Evolutionary conservation across 2,329 filamentous ascomycete genomes (phyloP).

Genomic region (Ceratocystis harringtonii): DNA sequence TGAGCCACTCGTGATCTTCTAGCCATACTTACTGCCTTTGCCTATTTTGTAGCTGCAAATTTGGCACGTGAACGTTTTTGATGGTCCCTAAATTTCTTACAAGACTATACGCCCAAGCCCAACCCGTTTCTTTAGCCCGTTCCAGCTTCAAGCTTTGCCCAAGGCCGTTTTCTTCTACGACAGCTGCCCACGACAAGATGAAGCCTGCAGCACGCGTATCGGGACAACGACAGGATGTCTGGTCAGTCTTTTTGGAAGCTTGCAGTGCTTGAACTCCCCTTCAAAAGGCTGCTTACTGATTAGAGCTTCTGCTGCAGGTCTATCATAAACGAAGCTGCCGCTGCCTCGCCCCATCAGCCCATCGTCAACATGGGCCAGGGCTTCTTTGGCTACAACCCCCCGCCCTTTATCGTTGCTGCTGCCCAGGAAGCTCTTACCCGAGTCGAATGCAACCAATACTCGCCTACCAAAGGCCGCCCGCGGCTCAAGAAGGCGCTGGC

Average conservation of each 20-base stretch:
- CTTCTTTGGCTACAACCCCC: constrained; percentile 90
- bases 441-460: constrained; percentile 98
- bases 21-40: neutral
- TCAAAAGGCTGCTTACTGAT: neutral
- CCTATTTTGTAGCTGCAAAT: neutral
- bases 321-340: constrained; percentile 51
- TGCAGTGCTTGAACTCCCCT: neutral
- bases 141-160: neutral
- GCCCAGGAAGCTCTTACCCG: constrained; percentile 78
- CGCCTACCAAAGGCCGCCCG: constrained; percentile 83
- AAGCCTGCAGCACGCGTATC: constrained; percentile 37
- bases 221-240: constrained; percentile 37
- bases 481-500: constrained; percentile 85
- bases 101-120: neutral
- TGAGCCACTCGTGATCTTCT: neutral
- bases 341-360: constrained; percentile 46
- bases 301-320: constrained; percentile 31
- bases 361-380: constrained; percentile 52
- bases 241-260: constrained; percentile 25
- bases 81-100: neutral
- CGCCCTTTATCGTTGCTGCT: constrained; percentile 75
- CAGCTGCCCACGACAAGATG: constrained; percentile 30
- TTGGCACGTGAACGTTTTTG: no score
- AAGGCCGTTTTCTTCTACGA: constrained; percentile 4
- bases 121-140: neutral